Evolutionary conservation across 2,329 filamentous ascomycete species (phyloP).

Genomic region (Periglandula ipomoeae): DNA sequence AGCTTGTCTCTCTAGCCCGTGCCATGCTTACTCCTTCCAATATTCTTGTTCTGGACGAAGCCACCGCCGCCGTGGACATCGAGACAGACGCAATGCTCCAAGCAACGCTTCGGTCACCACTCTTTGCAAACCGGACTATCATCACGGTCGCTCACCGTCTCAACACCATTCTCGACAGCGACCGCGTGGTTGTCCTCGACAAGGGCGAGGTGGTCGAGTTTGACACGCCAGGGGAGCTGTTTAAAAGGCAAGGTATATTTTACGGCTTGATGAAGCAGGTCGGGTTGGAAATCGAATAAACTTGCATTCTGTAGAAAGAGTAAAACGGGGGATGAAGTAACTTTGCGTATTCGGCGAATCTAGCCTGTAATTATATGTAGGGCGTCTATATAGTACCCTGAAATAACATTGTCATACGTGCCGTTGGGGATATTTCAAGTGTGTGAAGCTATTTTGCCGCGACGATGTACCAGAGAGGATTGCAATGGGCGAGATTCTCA

Average conservation of each 20-base stretch:
- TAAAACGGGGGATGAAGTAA: not conserved
- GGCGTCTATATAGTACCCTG: too few species aligned
- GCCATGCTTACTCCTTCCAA: constrained; percentile 93
- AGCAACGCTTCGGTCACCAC: constrained; percentile 49
- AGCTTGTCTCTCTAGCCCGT: constrained; percentile 86
- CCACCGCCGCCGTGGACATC: constrained; percentile 68
- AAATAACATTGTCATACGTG: too few species aligned
- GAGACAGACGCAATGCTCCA: constrained; percentile 61
- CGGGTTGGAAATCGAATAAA: constrained; percentile 50
- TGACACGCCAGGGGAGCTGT: constrained; percentile 71
- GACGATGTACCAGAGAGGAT: too few species aligned
- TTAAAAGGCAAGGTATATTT: constrained; percentile 69
- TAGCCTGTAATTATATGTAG: too few species aligned
- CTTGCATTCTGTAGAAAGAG: not conserved
- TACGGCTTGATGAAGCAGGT: constrained; percentile 88
- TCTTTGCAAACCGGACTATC: constrained; percentile 87
- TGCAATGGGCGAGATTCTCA: too few species aligned
- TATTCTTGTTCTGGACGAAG: constrained; percentile 94
- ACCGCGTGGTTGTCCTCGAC: constrained; percentile 89
- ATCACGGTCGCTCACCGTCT: constrained; percentile 98
- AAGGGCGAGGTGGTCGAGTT: constrained; percentile 87
- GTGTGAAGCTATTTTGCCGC: too few species aligned
- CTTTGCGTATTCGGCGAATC: too few species aligned
- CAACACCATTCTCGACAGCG: constrained; percentile 86
- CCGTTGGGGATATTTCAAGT: too few species aligned